A percentile compares a stretch with the other conserved stretches of the same genome.
Evolutionary conservation across 257 asterid genomes (phyloP).

Genomic region (Solanum bulbocastanum): DNA sequence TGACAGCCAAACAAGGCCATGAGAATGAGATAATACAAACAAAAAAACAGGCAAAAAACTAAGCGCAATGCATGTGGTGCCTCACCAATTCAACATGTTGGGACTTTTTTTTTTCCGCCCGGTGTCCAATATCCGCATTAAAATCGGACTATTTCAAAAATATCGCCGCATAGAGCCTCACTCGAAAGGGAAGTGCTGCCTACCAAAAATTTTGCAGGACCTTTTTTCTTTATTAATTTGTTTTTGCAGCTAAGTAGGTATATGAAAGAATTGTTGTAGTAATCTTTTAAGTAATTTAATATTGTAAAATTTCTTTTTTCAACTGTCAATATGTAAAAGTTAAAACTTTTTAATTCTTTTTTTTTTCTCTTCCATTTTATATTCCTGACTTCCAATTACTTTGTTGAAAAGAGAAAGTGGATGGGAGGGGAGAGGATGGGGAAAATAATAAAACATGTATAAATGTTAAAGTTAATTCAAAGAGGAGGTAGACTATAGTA

Average conservation of each 20-base stretch:
- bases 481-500: not conserved
- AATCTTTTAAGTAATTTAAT: not conserved
- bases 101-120: not conserved
- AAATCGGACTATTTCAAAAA: too few relatives aligned
- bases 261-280: not conserved
- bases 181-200: too few relatives aligned
- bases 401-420: not conserved
- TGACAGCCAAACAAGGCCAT: not conserved
- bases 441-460: not conserved
- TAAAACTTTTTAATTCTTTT: not conserved
- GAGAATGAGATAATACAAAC: not conserved
- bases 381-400: not conserved
- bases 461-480: not conserved
- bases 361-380: not conserved
- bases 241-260: not conserved
- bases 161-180: too few relatives aligned
- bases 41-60: not conserved
- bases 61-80: not conserved
- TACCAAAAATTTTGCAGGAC: not conserved
- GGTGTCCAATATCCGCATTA: too few relatives aligned
- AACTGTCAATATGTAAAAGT: not conserved
- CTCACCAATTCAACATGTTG: not conserved
- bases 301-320: too few relatives aligned
- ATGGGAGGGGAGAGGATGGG: not conserved
- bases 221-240: not conserved